A percentile compares a stretch with the other conserved stretches of the same genome.
These are phyloP conservation scores for Tuber magnatum DNA, from an alignment of 495 filamentous ascomycete species.

Conservation along the genomic window DNA sequence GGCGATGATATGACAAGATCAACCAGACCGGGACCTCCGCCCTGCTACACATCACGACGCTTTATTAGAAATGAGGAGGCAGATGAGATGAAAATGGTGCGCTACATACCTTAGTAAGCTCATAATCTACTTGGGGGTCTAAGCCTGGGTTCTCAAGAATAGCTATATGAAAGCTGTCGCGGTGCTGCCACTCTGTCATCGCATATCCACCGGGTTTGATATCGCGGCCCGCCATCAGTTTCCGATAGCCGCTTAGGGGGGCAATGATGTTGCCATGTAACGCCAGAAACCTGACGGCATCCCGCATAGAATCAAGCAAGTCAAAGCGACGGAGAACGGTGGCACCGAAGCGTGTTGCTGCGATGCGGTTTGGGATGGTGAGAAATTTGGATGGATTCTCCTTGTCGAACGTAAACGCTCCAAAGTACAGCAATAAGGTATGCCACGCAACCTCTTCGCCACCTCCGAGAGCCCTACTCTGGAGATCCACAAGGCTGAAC, in stretches of 20 bases:
- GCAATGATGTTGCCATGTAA: neutral
- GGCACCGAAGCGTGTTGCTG: neutral
- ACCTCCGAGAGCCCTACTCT: neutral
- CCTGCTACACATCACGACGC: neutral
- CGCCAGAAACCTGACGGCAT: neutral
- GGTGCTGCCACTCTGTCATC: neutral
- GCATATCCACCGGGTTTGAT: neutral
- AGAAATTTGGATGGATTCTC: neutral
- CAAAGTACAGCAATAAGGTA: neutral
- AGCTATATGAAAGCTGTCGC: constrained; percentile 7
- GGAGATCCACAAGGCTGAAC: neutral
- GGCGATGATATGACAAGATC: constrained; percentile 11
- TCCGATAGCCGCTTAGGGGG: constrained; percentile 1
- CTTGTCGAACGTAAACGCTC: neutral
- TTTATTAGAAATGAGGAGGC: neutral
- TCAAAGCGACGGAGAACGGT: neutral
- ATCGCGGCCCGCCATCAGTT: neutral
- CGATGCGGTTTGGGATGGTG: constrained; percentile 4
- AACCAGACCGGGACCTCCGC: neutral
- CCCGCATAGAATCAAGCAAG: neutral
- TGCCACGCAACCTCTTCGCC: neutral
- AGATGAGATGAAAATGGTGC: neutral
- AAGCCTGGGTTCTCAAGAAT: constrained; percentile 7
- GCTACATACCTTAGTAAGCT: neutral
- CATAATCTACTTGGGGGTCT: neutral